A percentile compares a stretch with the other conserved stretches of the same genome.
Conservation (phyloP, 2,329 filamentous ascomycete species). For the Ceratocystis alfenasii region DNA sequence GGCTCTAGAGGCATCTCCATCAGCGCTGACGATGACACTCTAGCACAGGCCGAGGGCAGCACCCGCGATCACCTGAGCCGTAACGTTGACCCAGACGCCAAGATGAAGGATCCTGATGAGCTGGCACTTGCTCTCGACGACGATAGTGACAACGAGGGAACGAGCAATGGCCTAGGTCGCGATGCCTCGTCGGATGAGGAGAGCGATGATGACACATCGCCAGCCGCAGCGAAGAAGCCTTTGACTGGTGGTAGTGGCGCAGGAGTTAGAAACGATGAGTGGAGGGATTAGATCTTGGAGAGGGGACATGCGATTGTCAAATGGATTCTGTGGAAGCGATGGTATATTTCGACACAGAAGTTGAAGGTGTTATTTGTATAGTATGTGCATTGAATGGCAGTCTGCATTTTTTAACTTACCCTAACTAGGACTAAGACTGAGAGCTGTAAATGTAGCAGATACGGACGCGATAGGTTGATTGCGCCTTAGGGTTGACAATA, state of each 20-base stretch:
- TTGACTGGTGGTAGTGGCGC: slow-evolving; percentile 26
- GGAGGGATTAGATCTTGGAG: slow-evolving; percentile 30
- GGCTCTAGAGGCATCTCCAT: slow-evolving; percentile 53
- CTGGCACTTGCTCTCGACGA: slow-evolving; percentile 47
- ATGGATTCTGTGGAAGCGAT: not conserved
- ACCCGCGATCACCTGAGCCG: slow-evolving; percentile 37
- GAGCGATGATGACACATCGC: slow-evolving; percentile 18
- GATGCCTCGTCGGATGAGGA: slow-evolving; percentile 21
- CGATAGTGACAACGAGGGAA: slow-evolving; percentile 25
- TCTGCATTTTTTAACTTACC: not conserved
- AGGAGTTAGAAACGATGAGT: slow-evolving; percentile 37
- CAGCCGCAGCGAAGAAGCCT: slow-evolving; percentile 11
- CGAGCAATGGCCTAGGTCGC: not conserved
- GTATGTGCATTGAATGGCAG: slow-evolving; percentile 3
- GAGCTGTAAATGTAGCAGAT: not conserved
- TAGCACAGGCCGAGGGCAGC: slow-evolving; percentile 36
- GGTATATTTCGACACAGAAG: not conserved
- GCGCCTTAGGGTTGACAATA: not conserved
- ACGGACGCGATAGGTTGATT: not conserved
- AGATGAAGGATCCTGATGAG: slow-evolving; percentile 56
- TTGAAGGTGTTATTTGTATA: slow-evolving; percentile 2
- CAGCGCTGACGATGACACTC: slow-evolving; percentile 50
- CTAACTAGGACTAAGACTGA: too few relatives aligned
- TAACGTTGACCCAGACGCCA: slow-evolving; percentile 48
- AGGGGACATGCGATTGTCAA: not conserved